These are phyloP conservation scores for Cercis canadensis DNA, from an alignment of 306 rosid genomes.

Conservation along the genomic window DNA sequence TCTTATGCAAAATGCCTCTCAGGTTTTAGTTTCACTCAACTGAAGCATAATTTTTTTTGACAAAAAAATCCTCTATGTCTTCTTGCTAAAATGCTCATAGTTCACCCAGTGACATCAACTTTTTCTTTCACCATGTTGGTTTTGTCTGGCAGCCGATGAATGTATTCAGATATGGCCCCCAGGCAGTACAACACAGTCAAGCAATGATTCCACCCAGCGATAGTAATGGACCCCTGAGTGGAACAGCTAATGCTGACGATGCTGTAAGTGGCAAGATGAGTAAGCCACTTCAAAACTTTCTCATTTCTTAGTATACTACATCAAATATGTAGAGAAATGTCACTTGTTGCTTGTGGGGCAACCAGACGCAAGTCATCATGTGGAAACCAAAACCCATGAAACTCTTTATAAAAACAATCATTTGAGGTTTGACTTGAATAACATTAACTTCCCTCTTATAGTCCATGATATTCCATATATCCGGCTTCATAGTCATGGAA, in stretches of 20 bases:
- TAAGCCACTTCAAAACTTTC: slow-evolving; percentile 31
- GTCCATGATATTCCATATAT: slow-evolving; percentile 12
- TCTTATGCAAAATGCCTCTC: slow-evolving; percentile 69
- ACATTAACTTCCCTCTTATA: not conserved
- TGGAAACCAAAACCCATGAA: not conserved
- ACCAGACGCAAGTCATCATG: slow-evolving; percentile 11
- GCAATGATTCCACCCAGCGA: slow-evolving; percentile 48
- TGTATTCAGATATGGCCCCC: slow-evolving; percentile 63
- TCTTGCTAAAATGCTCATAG: no score
- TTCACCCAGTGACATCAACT: slow-evolving; percentile 5
- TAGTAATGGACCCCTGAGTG: slow-evolving; percentile 48
- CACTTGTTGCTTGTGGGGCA: slow-evolving; percentile 5
- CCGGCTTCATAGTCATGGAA: not conserved
- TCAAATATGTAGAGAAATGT: slow-evolving; percentile 22
- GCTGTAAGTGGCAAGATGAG: slow-evolving; percentile 44
- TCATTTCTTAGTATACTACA: slow-evolving; percentile 10
- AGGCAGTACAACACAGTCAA: slow-evolving; percentile 55
- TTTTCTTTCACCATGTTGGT: slow-evolving; percentile 7
- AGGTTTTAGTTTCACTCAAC: slow-evolving; percentile 51
- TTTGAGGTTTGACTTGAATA: not conserved
- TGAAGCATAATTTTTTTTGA: not conserved
- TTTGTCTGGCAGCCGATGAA: slow-evolving; percentile 60
- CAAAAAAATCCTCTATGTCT: not conserved
- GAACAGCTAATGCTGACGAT: slow-evolving; percentile 49
- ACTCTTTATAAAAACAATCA: not conserved